phyloP scores from a whole-genome alignment of 108 stramenopile genomes.

The Pseudonitzschia delicatissima region DNA sequence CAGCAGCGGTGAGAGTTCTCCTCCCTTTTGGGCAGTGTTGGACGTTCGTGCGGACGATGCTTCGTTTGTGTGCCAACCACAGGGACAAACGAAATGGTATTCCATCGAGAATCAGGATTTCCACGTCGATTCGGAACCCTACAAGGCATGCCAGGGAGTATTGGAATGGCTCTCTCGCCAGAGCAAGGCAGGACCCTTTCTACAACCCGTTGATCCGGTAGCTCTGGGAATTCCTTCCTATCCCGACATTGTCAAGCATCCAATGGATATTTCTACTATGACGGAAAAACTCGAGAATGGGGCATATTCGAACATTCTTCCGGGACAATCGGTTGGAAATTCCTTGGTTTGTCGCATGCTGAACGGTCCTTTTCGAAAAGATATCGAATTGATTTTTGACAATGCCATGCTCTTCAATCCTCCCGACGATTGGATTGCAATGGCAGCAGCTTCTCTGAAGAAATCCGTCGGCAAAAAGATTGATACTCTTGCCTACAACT shows the following conservation, averaged over 20 bases:
- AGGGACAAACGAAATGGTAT: constrained; percentile 23
- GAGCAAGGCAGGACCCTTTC: constrained; percentile 57
- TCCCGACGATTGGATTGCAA: constrained; percentile 66
- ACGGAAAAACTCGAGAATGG: constrained; percentile 71
- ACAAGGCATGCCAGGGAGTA: constrained; percentile 55
- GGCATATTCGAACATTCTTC: constrained; percentile 67
- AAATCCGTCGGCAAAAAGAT: constrained; percentile 58
- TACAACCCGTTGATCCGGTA: constrained; percentile 90
- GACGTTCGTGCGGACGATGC: constrained; percentile 29
- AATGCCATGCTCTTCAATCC: constrained; percentile 84
- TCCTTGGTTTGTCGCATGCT: constrained; percentile 60
- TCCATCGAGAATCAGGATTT: constrained; percentile 70
- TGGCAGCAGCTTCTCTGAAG: constrained; percentile 52
- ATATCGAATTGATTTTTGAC: constrained; percentile 78
- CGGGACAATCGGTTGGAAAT: constrained; percentile 34
- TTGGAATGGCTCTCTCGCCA: constrained; percentile 53
- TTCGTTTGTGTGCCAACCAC: constrained; percentile 9
- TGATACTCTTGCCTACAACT: constrained; percentile 33
- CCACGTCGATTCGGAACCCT: constrained; percentile 57
- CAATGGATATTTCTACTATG: constrained; percentile 96
- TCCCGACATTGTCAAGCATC: constrained; percentile 76
- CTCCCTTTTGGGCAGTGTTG: constrained; percentile 68
- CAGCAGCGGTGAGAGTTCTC: background rate
- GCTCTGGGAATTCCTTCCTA: constrained; percentile 89
- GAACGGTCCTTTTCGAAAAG: constrained; percentile 70